Percentiles rank a stretch among this genome's conserved stretches.
phyloP scores from a whole-genome alignment of 768 basidiomycete genomes.

The Cystoderma amianthinum region DNA sequence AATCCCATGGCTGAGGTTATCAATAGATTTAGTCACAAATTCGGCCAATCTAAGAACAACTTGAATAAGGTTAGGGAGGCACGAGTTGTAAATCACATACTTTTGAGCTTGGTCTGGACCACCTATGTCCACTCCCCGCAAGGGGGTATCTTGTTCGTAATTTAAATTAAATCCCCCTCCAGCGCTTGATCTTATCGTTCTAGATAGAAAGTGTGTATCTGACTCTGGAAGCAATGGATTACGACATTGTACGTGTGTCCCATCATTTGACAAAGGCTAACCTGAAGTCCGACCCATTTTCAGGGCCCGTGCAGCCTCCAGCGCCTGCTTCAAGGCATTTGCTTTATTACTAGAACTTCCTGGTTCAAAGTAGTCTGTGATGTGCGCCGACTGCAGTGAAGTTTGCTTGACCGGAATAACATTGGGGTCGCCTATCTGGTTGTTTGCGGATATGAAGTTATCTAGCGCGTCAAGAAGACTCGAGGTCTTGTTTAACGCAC shows the following conservation, averaged over 20 bases:
- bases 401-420: no score
- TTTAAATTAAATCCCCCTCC: conserved; percentile 34
- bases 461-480: conserved; percentile 6
- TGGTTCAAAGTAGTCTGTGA: no score
- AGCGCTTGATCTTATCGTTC: conserved; percentile 4
- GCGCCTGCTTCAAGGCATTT: no score
- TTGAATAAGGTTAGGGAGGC: no score
- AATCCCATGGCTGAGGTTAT: conserved; percentile 47
- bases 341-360: no score
- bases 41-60: conserved; percentile 42
- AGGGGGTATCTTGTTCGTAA: conserved; percentile 42
- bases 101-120: conserved; percentile 50
- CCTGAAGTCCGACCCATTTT: background rate
- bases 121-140: conserved; percentile 47
- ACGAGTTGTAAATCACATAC: conserved; percentile 17
- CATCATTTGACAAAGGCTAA: background rate
- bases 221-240: background rate
- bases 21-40: conserved; percentile 54
- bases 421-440: no score
- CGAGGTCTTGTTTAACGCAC: conserved; percentile 1
- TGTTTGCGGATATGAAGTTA: background rate
- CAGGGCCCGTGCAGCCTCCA: background rate
- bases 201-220: conserved; percentile 14
- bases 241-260: background rate
- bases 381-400: no score